Conservation (phyloP, 305 asterid species). For the Plantago lanceolata region DNA sequence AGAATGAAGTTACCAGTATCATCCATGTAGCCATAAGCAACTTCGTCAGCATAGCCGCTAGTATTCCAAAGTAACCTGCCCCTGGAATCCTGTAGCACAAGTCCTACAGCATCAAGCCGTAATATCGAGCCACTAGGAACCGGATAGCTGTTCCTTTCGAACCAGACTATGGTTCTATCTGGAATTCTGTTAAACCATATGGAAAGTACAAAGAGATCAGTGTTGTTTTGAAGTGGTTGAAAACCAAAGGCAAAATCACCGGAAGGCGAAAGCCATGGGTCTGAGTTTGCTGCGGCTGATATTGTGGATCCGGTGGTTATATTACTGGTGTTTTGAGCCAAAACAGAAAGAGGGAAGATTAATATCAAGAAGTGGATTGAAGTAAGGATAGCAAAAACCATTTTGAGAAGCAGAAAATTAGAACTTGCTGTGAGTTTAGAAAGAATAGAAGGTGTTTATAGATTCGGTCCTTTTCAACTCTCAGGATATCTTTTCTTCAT, state of each 20-base stretch:
- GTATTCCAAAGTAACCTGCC: conserved; percentile 23
- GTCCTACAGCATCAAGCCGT: conserved; percentile 25
- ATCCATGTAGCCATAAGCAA: conserved; percentile 26
- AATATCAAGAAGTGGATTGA: background rate
- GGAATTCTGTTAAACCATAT: conserved; percentile 27
- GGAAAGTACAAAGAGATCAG: conserved; percentile 11
- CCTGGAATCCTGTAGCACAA: conserved; percentile 26
- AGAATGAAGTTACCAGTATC: conserved; percentile 43
- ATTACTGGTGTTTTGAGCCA: background rate
- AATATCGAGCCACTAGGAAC: conserved; percentile 24
- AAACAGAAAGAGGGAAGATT: background rate
- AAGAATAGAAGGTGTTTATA: too few relatives aligned
- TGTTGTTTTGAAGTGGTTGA: conserved; percentile 11
- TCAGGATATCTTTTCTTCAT: too few relatives aligned
- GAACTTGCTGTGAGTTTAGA: too few relatives aligned
- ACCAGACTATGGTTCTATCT: conserved; percentile 35
- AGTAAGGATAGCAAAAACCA: conserved; percentile 13
- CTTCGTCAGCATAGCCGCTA: background rate
- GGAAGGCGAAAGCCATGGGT: conserved; percentile 16
- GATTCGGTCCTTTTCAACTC: too few relatives aligned
- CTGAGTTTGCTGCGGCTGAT: conserved; percentile 6
- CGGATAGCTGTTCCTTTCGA: conserved; percentile 16
- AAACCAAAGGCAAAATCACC: conserved; percentile 31
- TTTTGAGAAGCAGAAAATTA: background rate
- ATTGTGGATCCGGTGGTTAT: background rate